Evolutionary conservation across 1,139 yeast species (phyloP), one percentile per base, ranked within the genome.

Genomic region (Geotrichum siamense): DNA sequence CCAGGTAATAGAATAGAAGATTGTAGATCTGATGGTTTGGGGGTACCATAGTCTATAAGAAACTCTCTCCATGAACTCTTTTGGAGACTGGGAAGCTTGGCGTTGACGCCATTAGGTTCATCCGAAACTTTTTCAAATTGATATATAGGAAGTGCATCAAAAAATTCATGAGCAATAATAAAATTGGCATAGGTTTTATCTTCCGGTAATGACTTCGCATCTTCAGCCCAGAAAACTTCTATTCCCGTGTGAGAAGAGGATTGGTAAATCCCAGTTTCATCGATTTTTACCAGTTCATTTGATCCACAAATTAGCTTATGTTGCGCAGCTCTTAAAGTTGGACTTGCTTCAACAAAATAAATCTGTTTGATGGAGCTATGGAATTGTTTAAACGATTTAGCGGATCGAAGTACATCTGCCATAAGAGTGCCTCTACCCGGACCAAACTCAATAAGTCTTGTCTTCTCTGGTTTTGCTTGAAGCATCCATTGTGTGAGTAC

Each of bases 351-450:
- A 20, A 85, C 74, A 63, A 85, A 57, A 13, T 75, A 69, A 5
- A 85, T 67, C 6, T 66, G 63, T 29, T 65, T 57, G 12, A 70
- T 49, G 8, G 61, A 55, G 1, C 50, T 42, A 22, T 48, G 50
- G 39, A 60, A 61, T 12, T 55, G 55, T 25, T 53, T 50, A 48
- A 66, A 65, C 5, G 56, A 40, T 13, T 51, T 44, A 2, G 59
- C 49, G 3, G 64, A 60, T 22, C 71, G 50, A 51, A 85, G 58
- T 36, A 75, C 64, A 58, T 85, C 95, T 54, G 69, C 69, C 77
- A 83, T 78, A 53, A 85, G 65, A 0, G 95, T 83, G 1, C 95
- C 95, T 55, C 74, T 71, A 3, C 95, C 95, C 0, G 95, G 95
- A 0, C 95, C 95, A 60, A 84, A 77, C 60, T 85, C 95, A n/a